These are phyloP conservation scores for Exophiala viscosa DNA, from an alignment of 2,329 filamentous ascomycete species.

Conservation along the genomic window DNA sequence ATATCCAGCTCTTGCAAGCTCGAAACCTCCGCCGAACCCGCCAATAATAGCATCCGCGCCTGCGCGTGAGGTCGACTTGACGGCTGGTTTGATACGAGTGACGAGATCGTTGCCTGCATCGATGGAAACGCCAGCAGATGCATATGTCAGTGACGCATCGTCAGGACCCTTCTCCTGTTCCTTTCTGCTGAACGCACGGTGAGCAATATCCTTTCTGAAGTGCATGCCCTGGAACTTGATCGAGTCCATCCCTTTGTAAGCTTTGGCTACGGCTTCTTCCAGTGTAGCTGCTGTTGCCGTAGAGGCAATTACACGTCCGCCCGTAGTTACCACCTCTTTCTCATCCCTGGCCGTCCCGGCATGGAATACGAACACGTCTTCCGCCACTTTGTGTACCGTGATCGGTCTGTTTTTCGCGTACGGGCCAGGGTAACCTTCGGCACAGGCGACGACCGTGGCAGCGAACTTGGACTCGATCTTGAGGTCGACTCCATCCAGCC, in stretches of 20 bases:
- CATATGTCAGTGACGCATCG: conserved; percentile 67
- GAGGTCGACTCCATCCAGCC: conserved; percentile 66
- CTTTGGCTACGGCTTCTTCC: conserved; percentile 76
- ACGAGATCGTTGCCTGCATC: conserved; percentile 92
- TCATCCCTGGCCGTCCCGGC: conserved; percentile 66
- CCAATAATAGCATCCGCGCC: conserved; percentile 92
- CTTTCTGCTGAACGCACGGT: conserved; percentile 52
- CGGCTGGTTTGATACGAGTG: conserved; percentile 82
- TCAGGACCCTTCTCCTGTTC: conserved; percentile 13
- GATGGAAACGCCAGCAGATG: conserved; percentile 87
- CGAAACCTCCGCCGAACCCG: conserved; percentile 86
- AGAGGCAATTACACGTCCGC: conserved; percentile 90
- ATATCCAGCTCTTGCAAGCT: conserved; percentile 72
- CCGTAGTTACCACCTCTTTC: conserved; percentile 68
- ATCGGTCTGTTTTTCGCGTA: conserved; percentile 76
- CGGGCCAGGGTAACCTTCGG: conserved; percentile 81
- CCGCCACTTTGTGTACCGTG: conserved; percentile 51
- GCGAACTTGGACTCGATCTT: conserved; percentile 68
- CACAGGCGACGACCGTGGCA: conserved; percentile 89
- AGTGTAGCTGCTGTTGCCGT: conserved; percentile 74
- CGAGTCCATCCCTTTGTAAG: conserved; percentile 76
- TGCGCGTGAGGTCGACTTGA: conserved; percentile 76
- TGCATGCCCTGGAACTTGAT: conserved; percentile 88
- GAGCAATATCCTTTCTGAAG: conserved; percentile 87
- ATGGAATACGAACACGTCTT: conserved; percentile 77